Conservation (phyloP, 2,329 filamentous ascomycete genomes). For the Alternaria solani region DNA sequence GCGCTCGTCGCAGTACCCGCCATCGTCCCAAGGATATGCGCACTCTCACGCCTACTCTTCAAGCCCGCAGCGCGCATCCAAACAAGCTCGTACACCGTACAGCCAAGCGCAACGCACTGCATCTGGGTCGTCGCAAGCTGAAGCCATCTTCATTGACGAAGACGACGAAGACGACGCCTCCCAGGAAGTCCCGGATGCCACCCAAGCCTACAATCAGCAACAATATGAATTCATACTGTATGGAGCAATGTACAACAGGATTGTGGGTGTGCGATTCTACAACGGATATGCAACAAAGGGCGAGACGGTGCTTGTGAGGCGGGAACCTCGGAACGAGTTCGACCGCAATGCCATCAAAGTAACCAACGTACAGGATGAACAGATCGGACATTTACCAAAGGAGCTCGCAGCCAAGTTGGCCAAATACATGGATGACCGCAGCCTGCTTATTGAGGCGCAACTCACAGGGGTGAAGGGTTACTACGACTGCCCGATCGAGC, state of each 20-base stretch:
- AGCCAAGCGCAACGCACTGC: slow-evolving; percentile 10
- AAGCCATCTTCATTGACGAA: slow-evolving; percentile 37
- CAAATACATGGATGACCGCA: slow-evolving; percentile 64
- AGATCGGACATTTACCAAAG: slow-evolving; percentile 81
- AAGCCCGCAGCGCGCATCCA: slow-evolving; percentile 30
- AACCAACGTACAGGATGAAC: slow-evolving; percentile 75
- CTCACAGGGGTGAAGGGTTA: slow-evolving; percentile 71
- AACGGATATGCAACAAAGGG: slow-evolving; percentile 46
- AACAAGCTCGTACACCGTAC: slow-evolving; percentile 37
- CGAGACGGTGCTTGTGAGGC: slow-evolving; percentile 50
- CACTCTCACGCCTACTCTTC: slow-evolving; percentile 8
- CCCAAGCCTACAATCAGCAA: slow-evolving; percentile 36
- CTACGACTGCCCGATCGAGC: slow-evolving; percentile 75
- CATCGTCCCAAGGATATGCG: slow-evolving; percentile 30
- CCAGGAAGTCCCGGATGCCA: slow-evolving; percentile 38
- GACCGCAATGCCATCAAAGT: slow-evolving; percentile 76
- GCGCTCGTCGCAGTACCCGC: slow-evolving; percentile 31
- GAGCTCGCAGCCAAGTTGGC: slow-evolving; percentile 74
- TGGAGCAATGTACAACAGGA: slow-evolving; percentile 59
- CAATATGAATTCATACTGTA: slow-evolving; percentile 37
- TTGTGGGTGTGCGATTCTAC: slow-evolving; percentile 63
- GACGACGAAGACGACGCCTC: slow-evolving; percentile 42
- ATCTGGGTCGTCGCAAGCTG: slow-evolving; percentile 37
- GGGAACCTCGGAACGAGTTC: slow-evolving; percentile 71
- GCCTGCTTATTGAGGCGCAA: slow-evolving; percentile 72